A percentile compares a stretch with the other conserved stretches of the same genome.
Evolutionary conservation across 108 stramenopile species (phyloP).

Genomic region (Skeletonema costatum): DNA sequence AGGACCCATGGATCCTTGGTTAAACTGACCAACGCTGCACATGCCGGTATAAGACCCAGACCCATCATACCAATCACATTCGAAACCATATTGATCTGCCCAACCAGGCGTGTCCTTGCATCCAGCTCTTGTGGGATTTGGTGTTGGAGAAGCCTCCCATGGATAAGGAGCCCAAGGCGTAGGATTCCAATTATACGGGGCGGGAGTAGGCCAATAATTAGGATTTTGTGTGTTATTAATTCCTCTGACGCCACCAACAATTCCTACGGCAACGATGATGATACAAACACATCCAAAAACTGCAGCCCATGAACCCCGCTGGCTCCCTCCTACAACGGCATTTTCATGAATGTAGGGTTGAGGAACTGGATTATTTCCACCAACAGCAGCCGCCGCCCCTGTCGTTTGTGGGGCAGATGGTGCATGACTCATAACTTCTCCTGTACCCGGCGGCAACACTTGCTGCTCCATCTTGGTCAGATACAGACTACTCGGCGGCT

Average conservation of each 20-base stretch:
- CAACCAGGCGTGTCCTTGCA: not conserved
- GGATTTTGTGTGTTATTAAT: not conserved
- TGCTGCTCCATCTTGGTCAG: slow-evolving; percentile 23
- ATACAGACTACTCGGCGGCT: slow-evolving; percentile 26
- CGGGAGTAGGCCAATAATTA: not conserved
- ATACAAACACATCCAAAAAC: not conserved
- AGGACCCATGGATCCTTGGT: no score
- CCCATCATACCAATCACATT: not conserved
- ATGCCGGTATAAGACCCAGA: not conserved
- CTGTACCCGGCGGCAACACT: slow-evolving; percentile 6
- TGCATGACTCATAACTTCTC: slow-evolving; percentile 14
- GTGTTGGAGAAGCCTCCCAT: not conserved
- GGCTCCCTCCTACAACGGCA: not conserved
- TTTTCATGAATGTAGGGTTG: not conserved
- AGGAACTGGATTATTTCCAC: not conserved
- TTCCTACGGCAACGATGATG: not conserved
- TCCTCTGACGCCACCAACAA: not conserved
- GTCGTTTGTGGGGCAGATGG: not conserved
- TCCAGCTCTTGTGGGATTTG: not conserved
- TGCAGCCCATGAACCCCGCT: not conserved
- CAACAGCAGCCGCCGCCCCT: not conserved
- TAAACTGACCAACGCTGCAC: not conserved
- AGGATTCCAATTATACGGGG: not conserved
- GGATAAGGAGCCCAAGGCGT: not conserved
- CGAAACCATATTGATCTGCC: not conserved